phyloP scores from a whole-genome alignment of 257 asterid species.

The Haberlea rhodopensis region DNA sequence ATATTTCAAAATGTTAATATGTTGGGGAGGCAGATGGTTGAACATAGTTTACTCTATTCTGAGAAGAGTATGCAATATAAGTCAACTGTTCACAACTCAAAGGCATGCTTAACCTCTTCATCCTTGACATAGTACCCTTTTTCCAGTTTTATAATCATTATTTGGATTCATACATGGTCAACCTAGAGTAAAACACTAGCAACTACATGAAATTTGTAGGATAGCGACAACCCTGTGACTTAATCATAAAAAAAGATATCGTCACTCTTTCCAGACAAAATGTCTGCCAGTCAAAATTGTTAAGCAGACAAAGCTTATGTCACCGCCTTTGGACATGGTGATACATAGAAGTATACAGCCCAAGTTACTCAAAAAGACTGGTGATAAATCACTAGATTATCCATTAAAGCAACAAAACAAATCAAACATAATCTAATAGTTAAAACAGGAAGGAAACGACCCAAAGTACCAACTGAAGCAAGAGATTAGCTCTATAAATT shows the following conservation, averaged over 20 bases:
- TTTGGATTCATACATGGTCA: not conserved
- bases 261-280: not conserved
- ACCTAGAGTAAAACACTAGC: conserved; percentile 15
- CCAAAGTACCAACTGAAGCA: not conserved
- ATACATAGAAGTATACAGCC: not conserved
- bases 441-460: not conserved
- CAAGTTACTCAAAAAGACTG: not conserved
- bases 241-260: not conserved
- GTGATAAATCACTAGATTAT: not conserved
- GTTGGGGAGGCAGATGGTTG: not conserved
- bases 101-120: conserved; percentile 9
- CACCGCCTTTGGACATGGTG: not conserved
- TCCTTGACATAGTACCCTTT: not conserved
- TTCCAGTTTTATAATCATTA: conserved; percentile 14
- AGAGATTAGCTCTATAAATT: not conserved
- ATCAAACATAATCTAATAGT: not conserved
- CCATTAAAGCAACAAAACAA: not conserved
- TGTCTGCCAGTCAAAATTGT: not conserved
- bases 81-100: not conserved
- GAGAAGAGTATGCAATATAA: not conserved
- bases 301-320: no score
- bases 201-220: conserved; percentile 12
- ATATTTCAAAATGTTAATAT: not conserved
- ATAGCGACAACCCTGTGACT: not conserved
- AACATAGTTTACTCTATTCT: not conserved